These are phyloP conservation scores for Penicillium polonicum DNA, from an alignment of 2,329 filamentous ascomycete genomes.

Conservation along the genomic window DNA sequence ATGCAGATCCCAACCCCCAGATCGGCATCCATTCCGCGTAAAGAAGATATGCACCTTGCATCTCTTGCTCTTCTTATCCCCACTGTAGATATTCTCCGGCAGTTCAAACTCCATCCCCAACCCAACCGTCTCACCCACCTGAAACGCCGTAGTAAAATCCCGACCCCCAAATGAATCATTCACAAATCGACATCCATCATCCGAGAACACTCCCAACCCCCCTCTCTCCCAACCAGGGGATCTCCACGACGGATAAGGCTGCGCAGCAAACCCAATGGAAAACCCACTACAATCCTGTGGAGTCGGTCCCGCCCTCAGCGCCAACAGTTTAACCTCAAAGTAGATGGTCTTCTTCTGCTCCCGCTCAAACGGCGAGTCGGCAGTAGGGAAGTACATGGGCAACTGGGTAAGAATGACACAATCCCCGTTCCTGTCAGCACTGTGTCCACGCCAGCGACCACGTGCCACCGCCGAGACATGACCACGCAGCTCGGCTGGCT, in stretches of 20 bases:
- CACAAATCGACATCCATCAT: constrained; percentile 63
- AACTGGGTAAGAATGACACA: constrained; percentile 54
- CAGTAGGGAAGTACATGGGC: constrained; percentile 56
- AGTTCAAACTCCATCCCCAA: constrained; percentile 57
- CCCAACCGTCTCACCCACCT: constrained; percentile 56
- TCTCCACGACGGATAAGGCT: constrained; percentile 62
- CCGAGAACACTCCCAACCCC: constrained; percentile 60
- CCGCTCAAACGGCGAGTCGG: constrained; percentile 51
- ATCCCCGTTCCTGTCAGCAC: constrained; percentile 47
- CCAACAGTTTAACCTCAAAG: constrained; percentile 56
- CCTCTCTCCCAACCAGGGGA: constrained; percentile 64
- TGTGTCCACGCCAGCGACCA: constrained; percentile 49
- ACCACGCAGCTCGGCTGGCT: constrained; percentile 43
- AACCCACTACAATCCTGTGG: constrained; percentile 49
- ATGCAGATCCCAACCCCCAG: constrained; percentile 58
- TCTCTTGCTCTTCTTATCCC: constrained; percentile 25
- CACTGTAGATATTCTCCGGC: constrained; percentile 38
- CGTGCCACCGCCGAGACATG: constrained; percentile 37
- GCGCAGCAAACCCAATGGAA: constrained; percentile 59
- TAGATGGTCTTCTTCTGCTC: constrained; percentile 55
- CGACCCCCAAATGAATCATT: constrained; percentile 61
- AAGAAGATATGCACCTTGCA: constrained; percentile 57
- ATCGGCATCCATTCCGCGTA: constrained; percentile 55
- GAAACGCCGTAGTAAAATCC: constrained; percentile 56
- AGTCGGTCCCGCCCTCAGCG: constrained; percentile 38